Percentiles rank a stretch among this genome's conserved stretches.
These are phyloP conservation scores for Alternaria novae-zelandiae DNA, from an alignment of 2,329 filamentous ascomycete species.

Conservation along the genomic window DNA sequence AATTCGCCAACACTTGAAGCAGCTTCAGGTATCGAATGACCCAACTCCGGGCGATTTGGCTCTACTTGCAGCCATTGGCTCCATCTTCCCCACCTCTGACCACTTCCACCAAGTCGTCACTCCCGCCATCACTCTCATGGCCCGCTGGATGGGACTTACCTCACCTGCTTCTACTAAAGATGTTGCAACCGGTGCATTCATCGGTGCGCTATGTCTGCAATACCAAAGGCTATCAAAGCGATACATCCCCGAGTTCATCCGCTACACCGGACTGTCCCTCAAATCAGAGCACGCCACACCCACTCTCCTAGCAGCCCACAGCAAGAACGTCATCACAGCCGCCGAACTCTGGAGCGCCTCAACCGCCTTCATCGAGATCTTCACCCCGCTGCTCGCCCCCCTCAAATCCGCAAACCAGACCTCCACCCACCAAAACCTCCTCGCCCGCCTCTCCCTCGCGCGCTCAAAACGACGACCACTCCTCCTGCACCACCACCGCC, in stretches of 20 bases:
- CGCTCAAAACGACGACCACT: conserved; percentile 76
- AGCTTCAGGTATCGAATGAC: conserved; percentile 61
- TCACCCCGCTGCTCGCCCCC: conserved; percentile 62
- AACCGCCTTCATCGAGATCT: conserved; percentile 78
- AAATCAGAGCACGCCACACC: conserved; percentile 47
- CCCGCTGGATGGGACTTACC: conserved; percentile 80
- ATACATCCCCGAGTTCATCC: conserved; percentile 87
- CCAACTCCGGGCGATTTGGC: conserved; percentile 74
- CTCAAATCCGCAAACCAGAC: conserved; percentile 40
- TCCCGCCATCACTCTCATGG: conserved; percentile 84
- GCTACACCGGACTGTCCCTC: conserved; percentile 79
- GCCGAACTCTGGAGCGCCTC: conserved; percentile 77
- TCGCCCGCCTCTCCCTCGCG: conserved; percentile 66
- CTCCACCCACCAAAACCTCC: conserved; percentile 67
- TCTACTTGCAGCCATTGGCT: conserved; percentile 81
- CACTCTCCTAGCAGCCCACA: conserved; percentile 64
- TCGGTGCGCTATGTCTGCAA: conserved; percentile 78
- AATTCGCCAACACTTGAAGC: conserved; percentile 75
- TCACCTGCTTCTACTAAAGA: conserved; percentile 70
- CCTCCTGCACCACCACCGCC: conserved; percentile 85
- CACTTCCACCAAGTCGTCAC: conserved; percentile 97
- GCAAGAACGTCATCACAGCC: conserved; percentile 70
- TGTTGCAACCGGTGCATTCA: conserved; percentile 75
- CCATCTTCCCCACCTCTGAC: conserved; percentile 92
- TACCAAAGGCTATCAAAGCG: conserved; percentile 85